Conservation (phyloP, 208 protist species). For the Crithidia brevicula region DNA sequence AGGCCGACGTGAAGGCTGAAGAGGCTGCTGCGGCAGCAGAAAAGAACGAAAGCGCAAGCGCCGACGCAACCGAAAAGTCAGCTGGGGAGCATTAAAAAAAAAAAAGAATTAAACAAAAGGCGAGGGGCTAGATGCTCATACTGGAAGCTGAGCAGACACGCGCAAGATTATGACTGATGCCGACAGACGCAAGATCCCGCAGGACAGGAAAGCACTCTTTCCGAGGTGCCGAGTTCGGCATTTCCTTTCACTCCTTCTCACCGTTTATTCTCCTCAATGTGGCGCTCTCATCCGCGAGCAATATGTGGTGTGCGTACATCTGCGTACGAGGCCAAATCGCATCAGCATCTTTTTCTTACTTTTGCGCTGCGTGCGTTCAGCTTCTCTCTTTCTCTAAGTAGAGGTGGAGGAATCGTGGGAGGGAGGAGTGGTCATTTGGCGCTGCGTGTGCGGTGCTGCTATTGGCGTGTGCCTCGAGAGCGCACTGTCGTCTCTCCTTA, state of each 20-base stretch:
- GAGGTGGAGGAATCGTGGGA: neutral
- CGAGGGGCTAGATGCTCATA: neutral
- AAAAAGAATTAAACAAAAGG: neutral
- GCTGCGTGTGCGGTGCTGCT: neutral
- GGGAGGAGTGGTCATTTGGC: neutral
- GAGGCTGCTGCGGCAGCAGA: conserved; percentile 7
- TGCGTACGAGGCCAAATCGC: too few species aligned
- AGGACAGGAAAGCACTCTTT: too few species aligned
- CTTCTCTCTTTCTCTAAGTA: neutral
- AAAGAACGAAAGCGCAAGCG: neutral
- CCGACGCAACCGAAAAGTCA: neutral
- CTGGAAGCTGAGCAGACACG: too few species aligned
- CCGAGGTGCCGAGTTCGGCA: too few species aligned
- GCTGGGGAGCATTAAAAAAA: neutral
- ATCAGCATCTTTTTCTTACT: too few species aligned
- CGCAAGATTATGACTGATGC: too few species aligned
- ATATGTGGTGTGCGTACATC: too few species aligned
- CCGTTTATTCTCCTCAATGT: too few species aligned
- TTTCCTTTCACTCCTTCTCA: too few species aligned
- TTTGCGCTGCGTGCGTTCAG: too few species aligned
- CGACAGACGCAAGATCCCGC: too few species aligned
- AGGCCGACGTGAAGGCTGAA: conserved; percentile 1
- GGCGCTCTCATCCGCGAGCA: too few species aligned
- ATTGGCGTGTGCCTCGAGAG: conserved; percentile 1
- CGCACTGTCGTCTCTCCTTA: conserved; percentile 5